Conservation (phyloP, 2,329 filamentous ascomycete species). For the Botrytis porri region DNA sequence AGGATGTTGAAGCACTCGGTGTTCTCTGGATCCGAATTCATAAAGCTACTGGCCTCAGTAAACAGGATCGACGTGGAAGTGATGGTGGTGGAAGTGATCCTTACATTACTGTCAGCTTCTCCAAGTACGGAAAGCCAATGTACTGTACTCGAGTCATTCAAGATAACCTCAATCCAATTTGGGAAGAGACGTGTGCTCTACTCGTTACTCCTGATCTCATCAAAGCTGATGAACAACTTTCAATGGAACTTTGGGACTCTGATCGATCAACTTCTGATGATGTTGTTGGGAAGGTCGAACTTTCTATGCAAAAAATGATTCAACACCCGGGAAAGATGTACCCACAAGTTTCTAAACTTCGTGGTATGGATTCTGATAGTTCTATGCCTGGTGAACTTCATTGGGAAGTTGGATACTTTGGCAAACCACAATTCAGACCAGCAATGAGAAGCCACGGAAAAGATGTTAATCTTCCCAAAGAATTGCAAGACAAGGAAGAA, state of each 20-base stretch:
- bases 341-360: slow-evolving; percentile 77
- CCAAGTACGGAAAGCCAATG: slow-evolving; percentile 96
- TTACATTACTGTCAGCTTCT: slow-evolving; percentile 92
- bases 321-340: slow-evolving; percentile 93
- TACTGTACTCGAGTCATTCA: slow-evolving; percentile 96
- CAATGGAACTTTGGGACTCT: slow-evolving; percentile 94
- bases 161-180: slow-evolving; percentile 89
- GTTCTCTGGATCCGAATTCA: slow-evolving; percentile 93
- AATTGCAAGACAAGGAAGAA: slow-evolving; percentile 69
- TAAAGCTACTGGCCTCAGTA: slow-evolving; percentile 81
- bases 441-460: slow-evolving; percentile 85
- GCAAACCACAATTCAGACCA: slow-evolving; percentile 82
- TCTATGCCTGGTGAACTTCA: slow-evolving; percentile 90
- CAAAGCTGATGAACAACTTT: slow-evolving; percentile 89
- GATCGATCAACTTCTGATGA: slow-evolving; percentile 91
- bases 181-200: slow-evolving; percentile 82
- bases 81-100: slow-evolving; percentile 87
- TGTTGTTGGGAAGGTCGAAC: slow-evolving; percentile 88
- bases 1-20: slow-evolving; percentile 81
- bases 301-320: slow-evolving; percentile 93
- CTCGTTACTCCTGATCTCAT: slow-evolving; percentile 86
- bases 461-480: slow-evolving; percentile 71
- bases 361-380: slow-evolving; percentile 77
- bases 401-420: slow-evolving; percentile 96
- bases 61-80: slow-evolving; percentile 81